Base-by-base conservation (phyloP, 2,329 filamentous ascomycete genomes). In the Stenocarpella maydis region DNA sequence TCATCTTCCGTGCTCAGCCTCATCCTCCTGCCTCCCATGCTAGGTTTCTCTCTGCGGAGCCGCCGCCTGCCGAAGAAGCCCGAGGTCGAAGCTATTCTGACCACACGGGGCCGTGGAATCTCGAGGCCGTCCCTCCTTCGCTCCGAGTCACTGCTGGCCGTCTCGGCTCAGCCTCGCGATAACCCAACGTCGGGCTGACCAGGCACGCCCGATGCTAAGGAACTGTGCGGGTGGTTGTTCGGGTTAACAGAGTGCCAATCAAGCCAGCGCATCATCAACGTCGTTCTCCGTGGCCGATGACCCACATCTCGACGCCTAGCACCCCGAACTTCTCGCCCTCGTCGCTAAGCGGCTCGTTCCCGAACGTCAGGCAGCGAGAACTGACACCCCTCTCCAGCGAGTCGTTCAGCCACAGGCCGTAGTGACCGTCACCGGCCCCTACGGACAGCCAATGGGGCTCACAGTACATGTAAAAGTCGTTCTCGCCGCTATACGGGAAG, bases 381-480 rank as follows among this genome's bases (percentile, higher is more conserved):
- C 93, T 97, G 65, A 97, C 89, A 3, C 96, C 96, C 69, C 91
- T 88, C 72, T 95, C 92, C 54, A 98, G 88, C 21, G 88, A 89
- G 74, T 95, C 92, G 78, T 98, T 93, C 15, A 99, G 86, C 96
- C 96, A 98, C 7, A 99, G 83, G 2, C 96, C 96, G 78, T 96
- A 98, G 75, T 92, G 92, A 0, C 96, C 95, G 74, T 97, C 94
- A 52, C 86, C 93, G 67, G 94, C 95, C 14, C 96, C 96, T 24
- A 98, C 86, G 76, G 92, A 96, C 17, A 99, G 80, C 78, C 92
- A 98, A 28, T 90, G 88, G 3, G 89, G 85, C 81, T 98, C 94
- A 80, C 95, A 98, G 76, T 97, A 92, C 74, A 98, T 96, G 83
- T 95, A 94, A 78, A 97, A 99, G 80, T 98, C 96, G 79, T 99